phyloP scores from a whole-genome alignment of 148 eudicot species.

The Polygonum aviculare region DNA sequence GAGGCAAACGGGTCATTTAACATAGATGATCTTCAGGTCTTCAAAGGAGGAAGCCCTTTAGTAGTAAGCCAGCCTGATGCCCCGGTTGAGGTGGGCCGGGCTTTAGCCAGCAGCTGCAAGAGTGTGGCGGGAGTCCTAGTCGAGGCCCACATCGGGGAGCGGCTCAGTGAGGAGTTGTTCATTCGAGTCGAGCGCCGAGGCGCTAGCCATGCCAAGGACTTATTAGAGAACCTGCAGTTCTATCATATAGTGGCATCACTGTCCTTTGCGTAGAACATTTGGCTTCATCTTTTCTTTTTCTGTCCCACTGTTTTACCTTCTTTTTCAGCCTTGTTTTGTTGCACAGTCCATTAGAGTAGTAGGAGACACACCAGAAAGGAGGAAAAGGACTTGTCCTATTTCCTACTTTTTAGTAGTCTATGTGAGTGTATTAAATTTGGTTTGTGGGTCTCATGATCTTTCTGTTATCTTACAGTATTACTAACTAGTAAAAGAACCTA shows the following conservation, averaged over 20 bases:
- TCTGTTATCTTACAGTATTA: slow-evolving; percentile 7
- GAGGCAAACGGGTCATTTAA: slow-evolving; percentile 62
- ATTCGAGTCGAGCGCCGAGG: slow-evolving; percentile 52
- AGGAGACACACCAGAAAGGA: slow-evolving; percentile 1
- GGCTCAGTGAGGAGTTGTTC: slow-evolving; percentile 64
- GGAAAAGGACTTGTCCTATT: not conserved
- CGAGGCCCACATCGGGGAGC: slow-evolving; percentile 83
- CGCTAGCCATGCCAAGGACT: slow-evolving; percentile 50
- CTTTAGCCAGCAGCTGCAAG: slow-evolving; percentile 71
- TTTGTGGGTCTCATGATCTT: slow-evolving; percentile 5
- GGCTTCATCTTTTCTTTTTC: not conserved
- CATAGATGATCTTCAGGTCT: slow-evolving; percentile 66
- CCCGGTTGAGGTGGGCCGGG: slow-evolving; percentile 58
- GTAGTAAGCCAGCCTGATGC: slow-evolving; percentile 73
- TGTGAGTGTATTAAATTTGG: not conserved
- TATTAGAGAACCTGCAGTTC: slow-evolving; percentile 68
- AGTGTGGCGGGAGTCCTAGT: slow-evolving; percentile 82
- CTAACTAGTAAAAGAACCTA: slow-evolving; percentile 3
- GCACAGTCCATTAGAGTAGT: slow-evolving; percentile 1
- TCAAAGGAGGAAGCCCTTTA: slow-evolving; percentile 86
- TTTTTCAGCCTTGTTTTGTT: not conserved
- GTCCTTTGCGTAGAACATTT: slow-evolving; percentile 29
- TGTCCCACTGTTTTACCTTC: not conserved
- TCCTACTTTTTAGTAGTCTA: not conserved
- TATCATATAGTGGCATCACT: slow-evolving; percentile 84